Evolutionary conservation across 1,139 yeast species (phyloP).

Genomic region (Pichia sp.): DNA sequence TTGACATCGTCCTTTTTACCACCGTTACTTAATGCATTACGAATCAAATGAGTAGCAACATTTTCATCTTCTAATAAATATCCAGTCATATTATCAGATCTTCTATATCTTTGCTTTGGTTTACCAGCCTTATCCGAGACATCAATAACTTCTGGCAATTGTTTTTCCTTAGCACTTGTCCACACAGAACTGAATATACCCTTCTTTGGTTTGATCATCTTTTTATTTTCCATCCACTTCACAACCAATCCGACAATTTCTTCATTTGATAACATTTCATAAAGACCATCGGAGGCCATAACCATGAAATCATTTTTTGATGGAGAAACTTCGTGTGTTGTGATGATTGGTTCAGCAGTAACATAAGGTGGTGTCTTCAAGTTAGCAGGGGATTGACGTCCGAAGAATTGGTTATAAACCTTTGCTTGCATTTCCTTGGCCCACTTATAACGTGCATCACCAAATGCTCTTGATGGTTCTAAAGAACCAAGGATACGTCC

Average conservation of each 20-base stretch:
- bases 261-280: conserved; percentile 88
- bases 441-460: conserved; percentile 92
- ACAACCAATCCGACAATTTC: conserved; percentile 92
- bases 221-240: conserved; percentile 85
- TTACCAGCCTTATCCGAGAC: conserved; percentile 54
- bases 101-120: conserved; percentile 58
- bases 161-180: conserved; percentile 45
- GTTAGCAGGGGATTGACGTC: conserved; percentile 76
- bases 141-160: conserved; percentile 62
- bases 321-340: conserved; percentile 75
- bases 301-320: conserved; percentile 81
- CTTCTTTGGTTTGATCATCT: conserved; percentile 54
- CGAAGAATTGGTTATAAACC: conserved; percentile 76
- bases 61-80: conserved; percentile 75
- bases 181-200: conserved; percentile 37
- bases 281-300: conserved; percentile 92
- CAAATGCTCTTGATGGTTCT: conserved; percentile 96
- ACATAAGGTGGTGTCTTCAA: conserved; percentile 94
- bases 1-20: conserved; percentile 86
- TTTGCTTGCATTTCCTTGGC: conserved; percentile 74
- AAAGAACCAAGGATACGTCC: conserved; percentile 94
- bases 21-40: conserved; percentile 90
- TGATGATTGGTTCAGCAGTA: conserved; percentile 92
- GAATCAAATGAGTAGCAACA: conserved; percentile 87
- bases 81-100: conserved; percentile 39